phyloP scores from a whole-genome alignment of 108 stramenopile genomes.

The Stephanodiscus minutulus region DNA sequence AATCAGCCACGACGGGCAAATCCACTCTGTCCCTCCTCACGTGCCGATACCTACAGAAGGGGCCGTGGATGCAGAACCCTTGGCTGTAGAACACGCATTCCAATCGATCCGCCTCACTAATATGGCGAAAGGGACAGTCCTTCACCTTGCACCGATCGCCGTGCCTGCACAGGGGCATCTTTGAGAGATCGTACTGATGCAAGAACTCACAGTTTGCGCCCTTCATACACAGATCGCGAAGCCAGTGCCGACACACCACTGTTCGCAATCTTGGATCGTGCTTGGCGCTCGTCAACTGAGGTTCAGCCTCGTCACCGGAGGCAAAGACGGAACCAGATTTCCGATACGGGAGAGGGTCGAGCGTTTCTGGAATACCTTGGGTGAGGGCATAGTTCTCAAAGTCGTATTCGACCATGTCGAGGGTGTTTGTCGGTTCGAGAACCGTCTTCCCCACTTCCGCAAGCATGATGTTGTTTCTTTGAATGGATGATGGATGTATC shows the following conservation, averaged over 20 bases:
- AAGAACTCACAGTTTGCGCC: conserved; percentile 93
- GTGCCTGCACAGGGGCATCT: conserved; percentile 93
- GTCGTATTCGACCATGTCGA: conserved; percentile 81
- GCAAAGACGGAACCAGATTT: conserved; percentile 88
- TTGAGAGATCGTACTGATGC: conserved; percentile 90
- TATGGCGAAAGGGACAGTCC: conserved; percentile 93
- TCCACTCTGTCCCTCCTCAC: conserved; percentile 70
- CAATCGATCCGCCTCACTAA: conserved; percentile 85
- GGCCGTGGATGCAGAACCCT: conserved; percentile 95
- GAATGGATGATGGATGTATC: not conserved
- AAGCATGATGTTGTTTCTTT: conserved; percentile 10
- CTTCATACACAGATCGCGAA: conserved; percentile 95
- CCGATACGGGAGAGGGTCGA: conserved; percentile 88
- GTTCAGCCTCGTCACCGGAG: conserved; percentile 72
- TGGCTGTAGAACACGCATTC: conserved; percentile 94
- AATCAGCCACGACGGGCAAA: conserved; percentile 81
- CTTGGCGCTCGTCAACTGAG: conserved; percentile 77
- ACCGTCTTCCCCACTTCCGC: conserved; percentile 31
- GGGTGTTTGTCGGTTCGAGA: conserved; percentile 42
- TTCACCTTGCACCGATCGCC: conserved; percentile 89
- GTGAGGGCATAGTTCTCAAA: conserved; percentile 86
- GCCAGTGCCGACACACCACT: conserved; percentile 95
- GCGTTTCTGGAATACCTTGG: conserved; percentile 88
- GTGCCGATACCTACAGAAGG: conserved; percentile 91
- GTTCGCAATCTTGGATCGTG: conserved; percentile 92